Evolutionary conservation across 2,329 filamentous ascomycete genomes (phyloP).

Genomic region (Verticillium klebahnii): DNA sequence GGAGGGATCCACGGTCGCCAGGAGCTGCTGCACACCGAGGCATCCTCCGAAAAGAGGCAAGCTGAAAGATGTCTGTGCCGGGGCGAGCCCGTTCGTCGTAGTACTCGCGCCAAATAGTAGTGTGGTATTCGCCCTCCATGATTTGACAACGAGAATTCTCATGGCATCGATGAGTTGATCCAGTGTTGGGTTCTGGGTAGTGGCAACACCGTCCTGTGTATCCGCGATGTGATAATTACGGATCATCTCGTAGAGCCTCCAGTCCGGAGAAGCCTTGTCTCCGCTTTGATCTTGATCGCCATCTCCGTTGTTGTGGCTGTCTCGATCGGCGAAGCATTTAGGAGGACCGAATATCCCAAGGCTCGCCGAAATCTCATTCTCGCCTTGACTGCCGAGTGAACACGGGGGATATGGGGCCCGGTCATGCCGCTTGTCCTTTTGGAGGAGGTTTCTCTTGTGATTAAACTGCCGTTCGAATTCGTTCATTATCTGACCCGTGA

Average conservation of each 20-base stretch:
- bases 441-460: background rate
- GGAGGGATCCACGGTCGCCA: background rate
- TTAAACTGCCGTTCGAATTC: background rate
- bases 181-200: background rate
- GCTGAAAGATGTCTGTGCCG: background rate
- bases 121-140: background rate
- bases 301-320: background rate
- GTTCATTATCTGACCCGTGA: background rate
- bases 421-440: background rate
- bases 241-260: background rate
- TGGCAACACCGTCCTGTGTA: background rate
- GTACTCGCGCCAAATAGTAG: background rate
- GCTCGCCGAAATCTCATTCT: background rate
- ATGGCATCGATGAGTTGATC: background rate
- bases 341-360: background rate
- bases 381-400: background rate
- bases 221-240: background rate
- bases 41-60: background rate
- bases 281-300: background rate
- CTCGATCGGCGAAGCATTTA: background rate
- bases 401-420: background rate
- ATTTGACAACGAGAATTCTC: background rate
- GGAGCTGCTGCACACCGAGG: background rate
- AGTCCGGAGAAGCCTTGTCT: background rate
- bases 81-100: background rate